Evolutionary conservation across 164 flowering plant species (phyloP).

Genomic region (Annona cherimola): DNA sequence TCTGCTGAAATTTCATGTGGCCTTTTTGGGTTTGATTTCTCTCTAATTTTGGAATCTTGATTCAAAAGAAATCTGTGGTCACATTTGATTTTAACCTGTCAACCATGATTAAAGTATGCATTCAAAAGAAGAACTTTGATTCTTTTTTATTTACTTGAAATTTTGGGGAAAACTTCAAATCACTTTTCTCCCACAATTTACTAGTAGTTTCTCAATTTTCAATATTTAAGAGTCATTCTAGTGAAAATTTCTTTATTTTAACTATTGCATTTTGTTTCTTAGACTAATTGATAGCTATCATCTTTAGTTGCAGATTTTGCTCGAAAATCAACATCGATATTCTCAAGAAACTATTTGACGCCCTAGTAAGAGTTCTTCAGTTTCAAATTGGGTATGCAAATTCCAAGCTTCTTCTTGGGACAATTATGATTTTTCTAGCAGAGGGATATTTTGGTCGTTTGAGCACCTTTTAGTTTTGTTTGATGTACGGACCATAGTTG

Average conservation of each 20-base stretch:
- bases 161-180: neutral
- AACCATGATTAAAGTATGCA: too few species aligned
- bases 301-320: constrained; percentile 44
- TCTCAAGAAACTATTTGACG: constrained; percentile 50
- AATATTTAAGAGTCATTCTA: neutral
- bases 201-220: neutral
- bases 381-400: neutral
- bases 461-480: too few species aligned
- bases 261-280: neutral
- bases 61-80: too few species aligned
- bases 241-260: neutral
- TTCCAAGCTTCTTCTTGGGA: too few species aligned
- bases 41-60: too few species aligned
- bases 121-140: neutral
- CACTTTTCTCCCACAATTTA: neutral
- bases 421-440: too few species aligned
- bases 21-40: too few species aligned
- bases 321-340: constrained; percentile 62
- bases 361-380: constrained; percentile 26
- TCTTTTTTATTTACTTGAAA: neutral
- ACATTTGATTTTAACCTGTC: too few species aligned
- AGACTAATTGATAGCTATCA: neutral
- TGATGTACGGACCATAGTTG: too few species aligned
- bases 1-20: too few species aligned
- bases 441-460: too few species aligned